These are phyloP conservation scores for Fusarium zealandicum DNA, from an alignment of 2,329 filamentous ascomycete genomes.

Conservation along the genomic window DNA sequence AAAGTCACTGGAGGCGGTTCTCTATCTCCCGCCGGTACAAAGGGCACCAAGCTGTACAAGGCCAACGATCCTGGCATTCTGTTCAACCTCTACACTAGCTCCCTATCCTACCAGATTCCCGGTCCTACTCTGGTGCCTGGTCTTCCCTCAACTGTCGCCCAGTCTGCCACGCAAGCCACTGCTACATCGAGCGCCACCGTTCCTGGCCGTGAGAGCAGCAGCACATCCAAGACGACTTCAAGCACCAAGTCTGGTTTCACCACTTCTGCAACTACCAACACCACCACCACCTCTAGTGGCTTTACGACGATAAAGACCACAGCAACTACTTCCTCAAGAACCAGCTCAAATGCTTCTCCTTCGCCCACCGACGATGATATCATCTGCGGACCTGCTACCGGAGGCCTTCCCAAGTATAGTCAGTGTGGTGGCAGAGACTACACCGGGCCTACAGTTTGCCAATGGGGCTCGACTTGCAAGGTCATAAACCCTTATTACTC, in stretches of 20 bases:
- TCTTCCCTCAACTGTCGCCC: conserved; percentile 27
- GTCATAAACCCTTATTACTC: conserved; percentile 23
- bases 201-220: conserved; percentile 10
- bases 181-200: conserved; percentile 33
- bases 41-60: conserved; percentile 43
- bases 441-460: conserved; percentile 10
- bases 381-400: conserved; percentile 24
- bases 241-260: not conserved
- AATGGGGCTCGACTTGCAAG: conserved; percentile 30
- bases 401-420: conserved; percentile 33
- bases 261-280: not conserved
- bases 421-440: conserved; percentile 30
- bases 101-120: conserved; percentile 39
- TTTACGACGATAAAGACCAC: conserved; percentile 24
- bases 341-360: not conserved
- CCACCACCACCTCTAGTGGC: not conserved
- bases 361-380: conserved; percentile 24
- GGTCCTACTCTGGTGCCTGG: conserved; percentile 39
- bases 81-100: conserved; percentile 45
- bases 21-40: conserved; percentile 43
- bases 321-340: conserved; percentile 9
- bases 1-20: conserved; percentile 52
- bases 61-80: conserved; percentile 43
- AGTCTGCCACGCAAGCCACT: conserved; percentile 8
- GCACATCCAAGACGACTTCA: not conserved